Conservation (phyloP, 331 rosid genomes). For the Malus hybrid region DNA sequence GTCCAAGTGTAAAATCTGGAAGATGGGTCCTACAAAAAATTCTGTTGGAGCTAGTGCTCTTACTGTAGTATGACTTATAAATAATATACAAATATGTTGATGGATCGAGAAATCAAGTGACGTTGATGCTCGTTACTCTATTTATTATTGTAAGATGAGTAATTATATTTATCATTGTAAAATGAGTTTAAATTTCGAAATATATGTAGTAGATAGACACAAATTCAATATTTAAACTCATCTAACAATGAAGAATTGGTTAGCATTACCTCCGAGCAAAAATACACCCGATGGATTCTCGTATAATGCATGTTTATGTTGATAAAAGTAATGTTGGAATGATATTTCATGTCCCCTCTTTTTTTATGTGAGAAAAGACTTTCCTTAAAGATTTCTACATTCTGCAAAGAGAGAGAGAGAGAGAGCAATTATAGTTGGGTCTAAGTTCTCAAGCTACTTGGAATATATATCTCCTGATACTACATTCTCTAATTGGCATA, state of each 20-base stretch:
- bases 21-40: slow-evolving; percentile 22
- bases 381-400: slow-evolving; percentile 21
- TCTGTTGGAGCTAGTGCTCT: too few species aligned
- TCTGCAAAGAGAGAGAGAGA: neutral
- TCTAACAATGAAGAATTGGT: too few species aligned
- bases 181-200: too few species aligned
- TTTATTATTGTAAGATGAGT: too few species aligned
- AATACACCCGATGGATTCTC: neutral
- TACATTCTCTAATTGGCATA: slow-evolving; percentile 17
- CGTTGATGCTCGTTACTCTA: rapidly evolving
- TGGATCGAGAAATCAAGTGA: too few species aligned
- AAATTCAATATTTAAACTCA: neutral
- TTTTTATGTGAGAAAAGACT: slow-evolving; percentile 22
- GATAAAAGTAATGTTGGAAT: slow-evolving; percentile 40
- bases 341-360: slow-evolving; percentile 34
- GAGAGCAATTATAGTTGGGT: neutral
- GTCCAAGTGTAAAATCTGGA: slow-evolving; percentile 6
- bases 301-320: slow-evolving; percentile 37
- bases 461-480: neutral
- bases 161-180: too few species aligned
- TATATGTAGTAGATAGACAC: too few species aligned
- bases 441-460: neutral
- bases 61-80: too few species aligned
- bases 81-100: too few species aligned
- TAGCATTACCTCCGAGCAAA: too few species aligned